Evolutionary conservation across 1,284 basidiomycete species (phyloP).

Genomic region (Rhodotorula sp.): DNA sequence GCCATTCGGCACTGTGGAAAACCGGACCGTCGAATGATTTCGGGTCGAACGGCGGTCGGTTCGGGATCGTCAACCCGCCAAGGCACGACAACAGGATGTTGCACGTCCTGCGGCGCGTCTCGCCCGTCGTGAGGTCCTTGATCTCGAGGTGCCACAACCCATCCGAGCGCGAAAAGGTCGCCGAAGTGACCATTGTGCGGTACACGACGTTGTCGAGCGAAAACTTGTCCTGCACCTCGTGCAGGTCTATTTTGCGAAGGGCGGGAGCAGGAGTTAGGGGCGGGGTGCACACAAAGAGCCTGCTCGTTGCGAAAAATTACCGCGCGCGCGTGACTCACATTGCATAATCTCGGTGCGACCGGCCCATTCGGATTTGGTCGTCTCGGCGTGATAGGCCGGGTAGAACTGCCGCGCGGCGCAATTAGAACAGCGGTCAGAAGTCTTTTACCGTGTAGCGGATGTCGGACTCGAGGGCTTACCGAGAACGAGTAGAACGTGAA

Average conservation of each 20-base stretch:
- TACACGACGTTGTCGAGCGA: constrained; percentile 35
- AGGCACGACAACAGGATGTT: constrained; percentile 40
- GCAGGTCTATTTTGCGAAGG: constrained; percentile 16
- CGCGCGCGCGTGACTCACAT: background rate
- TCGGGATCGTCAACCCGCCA: constrained; percentile 34
- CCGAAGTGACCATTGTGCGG: constrained; percentile 23
- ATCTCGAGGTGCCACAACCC: constrained; percentile 36
- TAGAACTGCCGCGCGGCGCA: constrained; percentile 6
- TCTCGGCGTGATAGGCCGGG: constrained; percentile 16
- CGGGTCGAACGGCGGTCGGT: constrained; percentile 33
- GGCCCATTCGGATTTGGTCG: constrained; percentile 29
- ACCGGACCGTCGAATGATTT: constrained; percentile 30
- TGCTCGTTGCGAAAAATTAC: background rate
- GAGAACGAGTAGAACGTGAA: constrained; percentile 39
- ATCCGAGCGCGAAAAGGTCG: constrained; percentile 23
- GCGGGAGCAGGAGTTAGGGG: no score
- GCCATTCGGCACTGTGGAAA: constrained; percentile 35
- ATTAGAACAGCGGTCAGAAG: background rate
- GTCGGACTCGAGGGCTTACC: background rate
- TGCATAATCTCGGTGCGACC: constrained; percentile 20
- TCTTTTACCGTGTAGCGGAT: rapidly evolving
- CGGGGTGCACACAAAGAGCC: no score
- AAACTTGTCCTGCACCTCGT: constrained; percentile 26
- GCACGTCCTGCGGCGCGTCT: constrained; percentile 28
- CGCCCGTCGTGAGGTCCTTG: constrained; percentile 28